Evolutionary conservation across 2,329 filamentous ascomycete species (phyloP), one percentile per base, ranked within the genome.

Genomic region (Xylariaceae sp.): DNA sequence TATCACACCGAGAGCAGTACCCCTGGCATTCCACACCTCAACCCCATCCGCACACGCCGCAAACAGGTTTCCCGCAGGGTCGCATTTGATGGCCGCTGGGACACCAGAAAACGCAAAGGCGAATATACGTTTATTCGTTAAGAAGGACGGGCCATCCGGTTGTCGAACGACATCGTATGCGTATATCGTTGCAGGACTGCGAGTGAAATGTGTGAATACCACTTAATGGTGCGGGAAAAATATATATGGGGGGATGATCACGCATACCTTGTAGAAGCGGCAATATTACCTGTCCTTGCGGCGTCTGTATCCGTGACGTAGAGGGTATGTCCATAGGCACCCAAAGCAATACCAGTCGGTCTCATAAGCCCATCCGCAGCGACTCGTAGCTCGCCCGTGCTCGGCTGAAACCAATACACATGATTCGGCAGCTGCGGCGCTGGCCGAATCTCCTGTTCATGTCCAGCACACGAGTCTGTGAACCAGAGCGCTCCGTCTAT

Each of bases 71-170:
- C 78, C 79, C 4, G 65, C 55, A 1, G 58, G 49, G 61, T 80
- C 78, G 56, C 76, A 78, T 45, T 71, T 69, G 49, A 81, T 73
- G 34, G 71, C 74, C 60, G 65, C 73, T 0, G 82, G 80, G 4
- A 78, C 73, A 0, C 80, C 80, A 0, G 70, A 70, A 39, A 76
- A 73, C 0, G 77, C 75, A 61, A 77, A 79, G 1, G 82, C 77
- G 64, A 86, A 85, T 0, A 83, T 67, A 23, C 80, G 77, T 52
- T 75, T 76, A 66, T 83, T 82, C 0, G 67, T 65, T 9, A 84
- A 70, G 55, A 79, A 79, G 0, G 73, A 74, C 2, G 74, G 70
- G 1, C 23, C 18, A 8, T 67, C 73, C 9, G 68, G 65, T 7
- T 72, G 71, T 1, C 57, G 68, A 2, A 73, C 56, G 5, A 83